Evolutionary conservation across 306 rosid genomes (phyloP).

Genomic region (Purshia tridentata): DNA sequence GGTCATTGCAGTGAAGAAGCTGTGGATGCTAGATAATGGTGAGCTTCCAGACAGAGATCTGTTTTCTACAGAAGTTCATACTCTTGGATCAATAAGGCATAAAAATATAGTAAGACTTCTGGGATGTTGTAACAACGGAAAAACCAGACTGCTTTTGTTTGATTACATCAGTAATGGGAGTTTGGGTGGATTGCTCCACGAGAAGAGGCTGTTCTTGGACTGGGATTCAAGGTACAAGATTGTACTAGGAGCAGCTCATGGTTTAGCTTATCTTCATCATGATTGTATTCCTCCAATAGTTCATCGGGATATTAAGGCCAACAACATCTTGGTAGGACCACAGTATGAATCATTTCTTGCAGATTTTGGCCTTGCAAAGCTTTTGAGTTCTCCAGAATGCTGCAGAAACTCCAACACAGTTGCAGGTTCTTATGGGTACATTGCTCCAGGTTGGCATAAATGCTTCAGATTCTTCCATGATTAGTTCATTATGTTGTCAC

Average conservation of each 20-base stretch:
- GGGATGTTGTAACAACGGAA: slow-evolving; percentile 80
- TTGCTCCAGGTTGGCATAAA: slow-evolving; percentile 78
- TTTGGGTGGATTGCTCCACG: slow-evolving; percentile 70
- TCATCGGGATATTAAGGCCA: slow-evolving; percentile 80
- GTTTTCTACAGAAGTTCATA: slow-evolving; percentile 79
- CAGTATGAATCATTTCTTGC: slow-evolving; percentile 84
- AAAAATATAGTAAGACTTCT: slow-evolving; percentile 86
- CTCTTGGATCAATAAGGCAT: slow-evolving; percentile 89
- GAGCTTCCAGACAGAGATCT: slow-evolving; percentile 67
- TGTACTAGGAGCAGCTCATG: slow-evolving; percentile 81
- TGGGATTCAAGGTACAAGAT: slow-evolving; percentile 95
- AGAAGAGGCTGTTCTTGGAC: slow-evolving; percentile 78
- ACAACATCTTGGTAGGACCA: slow-evolving; percentile 88
- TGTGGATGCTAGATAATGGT: slow-evolving; percentile 64
- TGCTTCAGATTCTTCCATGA: slow-evolving; percentile 11
- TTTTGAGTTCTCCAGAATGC: slow-evolving; percentile 56
- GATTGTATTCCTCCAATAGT: slow-evolving; percentile 87
- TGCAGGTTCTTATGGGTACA: slow-evolving; percentile 95
- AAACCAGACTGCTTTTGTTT: slow-evolving; percentile 74
- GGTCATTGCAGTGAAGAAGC: slow-evolving; percentile 88
- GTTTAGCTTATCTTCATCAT: slow-evolving; percentile 93
- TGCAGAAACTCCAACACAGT: slow-evolving; percentile 58
- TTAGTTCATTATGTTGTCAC: not conserved
- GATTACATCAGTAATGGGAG: slow-evolving; percentile 89
- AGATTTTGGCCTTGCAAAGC: slow-evolving; percentile 91